Conservation (phyloP, 208 protist species). For the Leishmania braziliensis region DNA sequence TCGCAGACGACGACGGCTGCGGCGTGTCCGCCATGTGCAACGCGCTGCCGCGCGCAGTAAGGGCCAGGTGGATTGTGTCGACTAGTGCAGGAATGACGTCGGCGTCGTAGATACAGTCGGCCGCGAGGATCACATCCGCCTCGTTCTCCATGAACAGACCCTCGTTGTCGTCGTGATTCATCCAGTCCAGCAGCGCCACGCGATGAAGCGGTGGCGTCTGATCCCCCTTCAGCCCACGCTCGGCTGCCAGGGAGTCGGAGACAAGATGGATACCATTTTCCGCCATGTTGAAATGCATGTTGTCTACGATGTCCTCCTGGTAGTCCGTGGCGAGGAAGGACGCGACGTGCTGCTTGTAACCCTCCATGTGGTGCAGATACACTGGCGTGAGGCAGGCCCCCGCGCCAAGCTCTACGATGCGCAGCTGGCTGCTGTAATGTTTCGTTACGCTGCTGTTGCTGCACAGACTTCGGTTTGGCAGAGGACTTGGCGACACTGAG, state of each 20-base stretch:
- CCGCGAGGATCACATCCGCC: conserved; percentile 67
- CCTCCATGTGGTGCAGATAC: conserved; percentile 43
- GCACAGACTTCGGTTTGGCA: background rate
- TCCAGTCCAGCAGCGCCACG: conserved; percentile 71
- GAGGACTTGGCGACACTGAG: background rate
- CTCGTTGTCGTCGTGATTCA: conserved; percentile 38
- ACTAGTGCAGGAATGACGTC: conserved; percentile 61
- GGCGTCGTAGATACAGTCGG: conserved; percentile 86
- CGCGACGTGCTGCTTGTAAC: conserved; percentile 45
- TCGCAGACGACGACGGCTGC: background rate
- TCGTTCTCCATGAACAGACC: conserved; percentile 41
- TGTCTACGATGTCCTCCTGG: conserved; percentile 67
- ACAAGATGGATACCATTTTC: conserved; percentile 38
- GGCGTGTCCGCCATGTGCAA: conserved; percentile 1
- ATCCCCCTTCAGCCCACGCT: conserved; percentile 33
- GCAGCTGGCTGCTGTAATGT: conserved; percentile 36
- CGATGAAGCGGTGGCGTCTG: conserved; percentile 37
- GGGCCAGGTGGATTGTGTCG: conserved; percentile 43
- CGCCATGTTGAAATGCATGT: conserved; percentile 67
- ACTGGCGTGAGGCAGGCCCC: conserved; percentile 73
- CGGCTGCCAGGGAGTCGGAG: conserved; percentile 24
- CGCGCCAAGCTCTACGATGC: conserved; percentile 75
- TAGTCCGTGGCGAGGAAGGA: conserved; percentile 72
- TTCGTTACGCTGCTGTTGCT: background rate
- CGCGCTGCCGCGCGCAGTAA: conserved; percentile 14